phyloP scores from a whole-genome alignment of 768 basidiomycete genomes.

The Rubroboletus pulcherrimus region DNA sequence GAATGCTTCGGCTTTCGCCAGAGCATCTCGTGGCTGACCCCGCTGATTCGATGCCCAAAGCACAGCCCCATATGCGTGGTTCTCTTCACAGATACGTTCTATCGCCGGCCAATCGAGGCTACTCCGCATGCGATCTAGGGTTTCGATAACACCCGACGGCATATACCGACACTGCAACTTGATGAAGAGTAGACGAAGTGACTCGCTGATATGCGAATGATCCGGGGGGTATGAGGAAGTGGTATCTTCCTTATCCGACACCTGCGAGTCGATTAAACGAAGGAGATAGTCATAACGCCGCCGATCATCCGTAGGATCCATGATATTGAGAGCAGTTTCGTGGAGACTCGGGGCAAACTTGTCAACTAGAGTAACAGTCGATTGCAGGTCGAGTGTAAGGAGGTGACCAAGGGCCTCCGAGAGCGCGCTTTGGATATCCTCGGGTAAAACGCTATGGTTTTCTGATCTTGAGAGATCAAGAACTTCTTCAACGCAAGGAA shows the following conservation, averaged over 20 bases:
- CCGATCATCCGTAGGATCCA: slow-evolving; percentile 45
- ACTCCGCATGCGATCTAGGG: slow-evolving; percentile 50
- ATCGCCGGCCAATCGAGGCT: slow-evolving; percentile 55
- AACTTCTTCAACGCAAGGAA: slow-evolving; percentile 62
- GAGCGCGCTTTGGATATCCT: slow-evolving; percentile 52
- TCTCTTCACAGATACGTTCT: slow-evolving; percentile 61
- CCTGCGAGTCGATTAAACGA: slow-evolving; percentile 54
- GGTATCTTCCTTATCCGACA: slow-evolving; percentile 39
- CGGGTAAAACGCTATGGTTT: slow-evolving; percentile 51
- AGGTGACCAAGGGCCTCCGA: slow-evolving; percentile 61
- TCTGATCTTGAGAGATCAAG: slow-evolving; percentile 43
- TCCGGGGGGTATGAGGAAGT: slow-evolving; percentile 27
- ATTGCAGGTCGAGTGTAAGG: slow-evolving; percentile 53
- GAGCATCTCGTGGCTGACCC: slow-evolving; percentile 60
- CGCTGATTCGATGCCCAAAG: slow-evolving; percentile 74
- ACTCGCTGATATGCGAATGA: slow-evolving; percentile 44
- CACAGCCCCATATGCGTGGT: slow-evolving; percentile 67
- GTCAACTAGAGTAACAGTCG: slow-evolving; percentile 73
- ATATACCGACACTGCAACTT: slow-evolving; percentile 70
- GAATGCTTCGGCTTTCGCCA: slow-evolving; percentile 61
- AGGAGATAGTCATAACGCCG: slow-evolving; percentile 75
- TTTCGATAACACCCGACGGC: slow-evolving; percentile 57
- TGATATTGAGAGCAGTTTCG: slow-evolving; percentile 48
- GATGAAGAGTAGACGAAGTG: slow-evolving; percentile 61
- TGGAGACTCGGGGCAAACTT: slow-evolving; percentile 66